Conservation (phyloP, 176 grass and related monocot species). For the Cenchrus americanus region DNA sequence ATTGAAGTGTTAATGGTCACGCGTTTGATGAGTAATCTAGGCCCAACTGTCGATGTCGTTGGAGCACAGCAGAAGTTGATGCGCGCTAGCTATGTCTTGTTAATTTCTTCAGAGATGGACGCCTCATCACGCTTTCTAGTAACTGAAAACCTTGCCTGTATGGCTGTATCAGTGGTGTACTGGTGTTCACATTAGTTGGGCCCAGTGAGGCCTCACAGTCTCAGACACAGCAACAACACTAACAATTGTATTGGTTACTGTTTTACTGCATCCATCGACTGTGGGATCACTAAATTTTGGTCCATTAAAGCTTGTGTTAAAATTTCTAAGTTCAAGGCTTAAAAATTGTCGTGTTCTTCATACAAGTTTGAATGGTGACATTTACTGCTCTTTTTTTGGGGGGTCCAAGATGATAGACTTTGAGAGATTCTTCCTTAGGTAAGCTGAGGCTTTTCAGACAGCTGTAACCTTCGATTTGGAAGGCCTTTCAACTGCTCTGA, state of each 20-base stretch:
- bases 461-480: slow-evolving; percentile 15
- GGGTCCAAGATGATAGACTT: not conserved
- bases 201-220: too few relatives aligned
- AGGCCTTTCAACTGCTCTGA: not conserved
- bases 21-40: slow-evolving; percentile 4
- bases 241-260: not conserved
- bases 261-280: not conserved
- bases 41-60: slow-evolving; percentile 2
- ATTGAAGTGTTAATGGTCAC: slow-evolving; percentile 2
- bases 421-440: not conserved
- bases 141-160: slow-evolving; percentile 3
- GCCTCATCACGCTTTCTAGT: slow-evolving; percentile 13
- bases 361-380: not conserved
- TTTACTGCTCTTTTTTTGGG: not conserved
- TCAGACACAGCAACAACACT: too few relatives aligned
- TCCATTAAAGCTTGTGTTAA: not conserved
- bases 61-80: slow-evolving; percentile 12
- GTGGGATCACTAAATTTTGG: not conserved
- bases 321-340: not conserved
- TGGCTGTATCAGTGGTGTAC: not conserved
- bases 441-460: not conserved
- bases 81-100: slow-evolving; percentile 19
- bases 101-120: slow-evolving; percentile 36
- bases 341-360: not conserved
- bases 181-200: not conserved